Evolutionary conservation across 176 grass and related monocot species (phyloP).

Genomic region (Raddia distichophylla): DNA sequence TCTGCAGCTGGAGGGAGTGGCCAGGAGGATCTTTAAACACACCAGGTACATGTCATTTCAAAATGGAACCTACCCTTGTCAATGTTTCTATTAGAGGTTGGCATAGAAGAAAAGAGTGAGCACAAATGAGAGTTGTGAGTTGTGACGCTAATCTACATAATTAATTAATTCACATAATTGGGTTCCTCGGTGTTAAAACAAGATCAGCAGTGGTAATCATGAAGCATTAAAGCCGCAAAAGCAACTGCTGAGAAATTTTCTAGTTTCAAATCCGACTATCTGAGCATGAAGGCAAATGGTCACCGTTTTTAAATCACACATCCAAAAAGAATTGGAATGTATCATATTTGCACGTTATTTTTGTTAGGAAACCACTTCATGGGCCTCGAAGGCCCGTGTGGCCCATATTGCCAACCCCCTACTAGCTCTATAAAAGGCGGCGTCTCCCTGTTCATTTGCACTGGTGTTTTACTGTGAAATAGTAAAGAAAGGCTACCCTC

Average conservation of each 20-base stretch:
- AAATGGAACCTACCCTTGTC: neutral
- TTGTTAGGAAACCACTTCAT: too few species aligned
- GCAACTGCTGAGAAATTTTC: constrained; percentile 19
- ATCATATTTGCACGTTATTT: neutral
- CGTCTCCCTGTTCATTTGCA: too few species aligned
- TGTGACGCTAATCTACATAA: neutral
- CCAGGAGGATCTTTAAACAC: constrained; percentile 8
- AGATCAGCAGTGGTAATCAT: neutral
- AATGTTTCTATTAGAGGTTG: neutral
- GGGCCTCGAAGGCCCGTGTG: too few species aligned
- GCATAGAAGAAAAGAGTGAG: neutral
- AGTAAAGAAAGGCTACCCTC: too few species aligned
- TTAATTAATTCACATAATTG: neutral
- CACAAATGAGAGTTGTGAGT: neutral
- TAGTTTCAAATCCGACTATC: neutral
- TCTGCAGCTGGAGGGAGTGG: constrained; percentile 15
- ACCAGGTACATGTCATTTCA: neutral
- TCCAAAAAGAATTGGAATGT: neutral
- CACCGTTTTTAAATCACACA: neutral
- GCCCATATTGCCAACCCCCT: too few species aligned
- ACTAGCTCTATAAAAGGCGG: too few species aligned
- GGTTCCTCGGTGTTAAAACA: constrained; percentile 1
- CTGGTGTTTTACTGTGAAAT: too few species aligned
- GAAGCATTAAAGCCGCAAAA: neutral
- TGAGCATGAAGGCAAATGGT: neutral